phyloP scores from a whole-genome alignment of 805 yeast genomes.

The Wickerhamomyces queroliae region DNA sequence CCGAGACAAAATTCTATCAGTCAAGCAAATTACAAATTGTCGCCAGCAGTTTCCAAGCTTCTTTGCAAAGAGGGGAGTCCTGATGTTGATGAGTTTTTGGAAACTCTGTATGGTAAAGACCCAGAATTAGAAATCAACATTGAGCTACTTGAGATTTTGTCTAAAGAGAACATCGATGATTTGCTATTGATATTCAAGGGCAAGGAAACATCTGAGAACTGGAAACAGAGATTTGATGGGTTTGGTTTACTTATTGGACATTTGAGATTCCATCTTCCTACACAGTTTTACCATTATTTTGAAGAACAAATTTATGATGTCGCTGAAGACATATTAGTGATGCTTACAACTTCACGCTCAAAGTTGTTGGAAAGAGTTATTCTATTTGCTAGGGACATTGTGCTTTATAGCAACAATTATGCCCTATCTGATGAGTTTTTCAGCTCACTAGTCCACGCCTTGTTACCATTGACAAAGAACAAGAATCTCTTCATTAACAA shows the following conservation, averaged over 20 bases:
- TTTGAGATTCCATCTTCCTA: slow-evolving; percentile 13
- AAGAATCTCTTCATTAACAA: slow-evolving; percentile 8
- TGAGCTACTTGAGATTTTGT: slow-evolving; percentile 3
- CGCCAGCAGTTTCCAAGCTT: background rate
- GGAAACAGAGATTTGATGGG: slow-evolving; percentile 11
- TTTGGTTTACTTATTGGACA: slow-evolving; percentile 17
- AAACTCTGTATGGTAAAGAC: slow-evolving; percentile 15
- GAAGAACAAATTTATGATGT: slow-evolving; percentile 7
- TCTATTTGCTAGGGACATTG: slow-evolving; percentile 18
- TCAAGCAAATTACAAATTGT: background rate
- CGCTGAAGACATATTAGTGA: slow-evolving; percentile 12
- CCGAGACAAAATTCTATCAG: no score
- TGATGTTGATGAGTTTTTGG: slow-evolving; percentile 12
- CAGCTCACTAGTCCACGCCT: slow-evolving; percentile 11
- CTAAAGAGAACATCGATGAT: slow-evolving; percentile 6
- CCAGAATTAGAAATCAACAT: slow-evolving; percentile 8
- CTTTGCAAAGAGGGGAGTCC: background rate
- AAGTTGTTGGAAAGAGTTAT: slow-evolving; percentile 14
- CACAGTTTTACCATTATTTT: slow-evolving; percentile 7
- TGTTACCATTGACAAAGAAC: slow-evolving; percentile 17
- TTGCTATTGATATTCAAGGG: slow-evolving; percentile 7
- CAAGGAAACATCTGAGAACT: slow-evolving; percentile 18
- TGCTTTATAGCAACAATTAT: slow-evolving; percentile 12
- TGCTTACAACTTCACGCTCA: slow-evolving; percentile 12
- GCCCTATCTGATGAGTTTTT: slow-evolving; percentile 10